These are phyloP conservation scores for Phytopythium aichiense DNA, from an alignment of 352 stramenopile genomes.

Conservation along the genomic window DNA sequence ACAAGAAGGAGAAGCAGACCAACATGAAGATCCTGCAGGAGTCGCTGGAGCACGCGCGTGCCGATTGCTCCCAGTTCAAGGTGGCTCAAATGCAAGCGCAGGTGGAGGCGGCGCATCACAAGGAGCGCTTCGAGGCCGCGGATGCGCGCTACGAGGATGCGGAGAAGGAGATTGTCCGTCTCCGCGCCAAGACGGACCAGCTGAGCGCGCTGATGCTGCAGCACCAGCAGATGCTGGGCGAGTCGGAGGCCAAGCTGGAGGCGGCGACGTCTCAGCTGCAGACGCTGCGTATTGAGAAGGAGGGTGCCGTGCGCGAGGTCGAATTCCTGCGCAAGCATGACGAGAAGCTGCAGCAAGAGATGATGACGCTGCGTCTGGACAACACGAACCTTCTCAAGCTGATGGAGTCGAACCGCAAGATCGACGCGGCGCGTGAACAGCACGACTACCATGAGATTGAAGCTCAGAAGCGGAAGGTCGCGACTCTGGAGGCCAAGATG, in stretches of 20 bases:
- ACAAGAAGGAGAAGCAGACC: conserved; percentile 73
- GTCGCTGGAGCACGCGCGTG: conserved; percentile 47
- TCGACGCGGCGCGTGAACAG: conserved; percentile 59
- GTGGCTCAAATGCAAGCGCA: conserved; percentile 68
- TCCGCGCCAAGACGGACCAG: conserved; percentile 59
- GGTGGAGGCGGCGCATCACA: conserved; percentile 58
- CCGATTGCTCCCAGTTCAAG: conserved; percentile 41
- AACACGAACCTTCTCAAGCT: conserved; percentile 80
- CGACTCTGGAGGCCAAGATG: conserved; percentile 44
- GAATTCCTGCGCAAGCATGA: conserved; percentile 62
- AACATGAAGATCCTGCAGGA: conserved; percentile 67
- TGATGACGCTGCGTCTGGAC: conserved; percentile 54
- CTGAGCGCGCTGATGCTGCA: conserved; percentile 59
- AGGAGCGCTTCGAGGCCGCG: conserved; percentile 56
- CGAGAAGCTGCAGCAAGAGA: conserved; percentile 49
- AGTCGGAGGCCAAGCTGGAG: conserved; percentile 58
- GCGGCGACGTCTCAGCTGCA: conserved; percentile 33
- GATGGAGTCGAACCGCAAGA: conserved; percentile 70
- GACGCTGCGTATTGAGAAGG: conserved; percentile 43
- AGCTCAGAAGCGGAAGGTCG: conserved; percentile 41
- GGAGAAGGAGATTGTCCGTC: conserved; percentile 58
- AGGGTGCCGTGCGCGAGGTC: conserved; percentile 35
- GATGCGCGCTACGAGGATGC: conserved; percentile 47
- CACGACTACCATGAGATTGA: conserved; percentile 47
- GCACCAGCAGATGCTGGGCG: conserved; percentile 52